Evolutionary conservation across 768 basidiomycete species (phyloP), one percentile per base, ranked within the genome.

Genomic region (Pisolithus orientalis): DNA sequence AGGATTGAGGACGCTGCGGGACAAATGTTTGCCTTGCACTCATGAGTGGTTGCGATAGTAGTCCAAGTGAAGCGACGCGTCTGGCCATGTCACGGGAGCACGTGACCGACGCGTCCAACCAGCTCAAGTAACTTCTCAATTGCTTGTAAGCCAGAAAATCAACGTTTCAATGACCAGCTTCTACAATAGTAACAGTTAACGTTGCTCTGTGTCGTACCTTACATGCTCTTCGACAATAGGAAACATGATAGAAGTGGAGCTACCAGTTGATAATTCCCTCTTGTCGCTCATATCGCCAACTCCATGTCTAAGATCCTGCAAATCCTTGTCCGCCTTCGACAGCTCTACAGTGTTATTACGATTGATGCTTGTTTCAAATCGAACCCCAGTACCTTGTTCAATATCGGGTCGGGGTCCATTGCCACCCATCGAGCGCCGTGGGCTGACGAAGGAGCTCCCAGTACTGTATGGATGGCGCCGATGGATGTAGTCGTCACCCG

Each of bases 11-110:
- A 6, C 55, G 62, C n/a, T 50, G 48, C 4, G 65, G 65, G 31
- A 59, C 9, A 47, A 66, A 66, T 6, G 59, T 56, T 14, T 65
- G 65, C 46, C 65, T 24, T 2, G 65, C 61, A 34, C 65, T 66
- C 65, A 66, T 66, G 34, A 13, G 34, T 34, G 34, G 11, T 34
- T 34, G 34, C 13, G 34, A 34, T 34, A 10, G 37, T 21, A 5
- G 44, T n/a, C 9, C 5, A 17, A 16, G 27, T 14, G 13, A 14
- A 6, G 44, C 16, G 16, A 14, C 16, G 25, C 27, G 27, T 28
- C 27, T 13, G 44, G 44, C 25, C 16, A 28, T 13, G 28, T 31
- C 13, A 29, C 44, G 28, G 16, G 44, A 45, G 13, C 44, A 45
- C 27, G 44, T 45, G 44, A 34, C 34, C 34, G 34, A 34, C 34